Evolutionary conservation across 805 yeast species (phyloP).

Genomic region (Candida ovalis): DNA sequence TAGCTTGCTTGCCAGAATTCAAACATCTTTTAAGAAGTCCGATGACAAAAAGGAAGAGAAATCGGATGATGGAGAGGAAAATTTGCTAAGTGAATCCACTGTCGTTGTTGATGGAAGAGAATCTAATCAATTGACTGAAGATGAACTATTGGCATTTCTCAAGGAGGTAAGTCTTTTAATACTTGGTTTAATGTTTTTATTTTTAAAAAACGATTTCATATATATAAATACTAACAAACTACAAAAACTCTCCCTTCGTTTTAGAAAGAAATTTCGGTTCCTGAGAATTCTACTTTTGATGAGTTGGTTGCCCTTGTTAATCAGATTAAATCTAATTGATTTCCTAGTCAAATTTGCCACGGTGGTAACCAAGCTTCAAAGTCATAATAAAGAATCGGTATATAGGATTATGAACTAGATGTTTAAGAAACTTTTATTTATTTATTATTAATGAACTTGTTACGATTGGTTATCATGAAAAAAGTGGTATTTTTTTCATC

Average conservation of each 20-base stretch:
- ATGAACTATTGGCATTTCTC: conserved; percentile 35
- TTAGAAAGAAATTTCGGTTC: conserved; percentile 45
- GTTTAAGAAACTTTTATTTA: not conserved
- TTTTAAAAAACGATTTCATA: no score
- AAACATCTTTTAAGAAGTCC: conserved; percentile 4
- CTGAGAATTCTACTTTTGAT: conserved; percentile 42
- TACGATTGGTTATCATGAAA: not conserved
- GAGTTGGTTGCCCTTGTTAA: conserved; percentile 46
- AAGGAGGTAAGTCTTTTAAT: conserved; percentile 34
- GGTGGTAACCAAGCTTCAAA: not conserved
- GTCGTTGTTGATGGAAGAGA: conserved; percentile 26
- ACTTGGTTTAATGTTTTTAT: not conserved
- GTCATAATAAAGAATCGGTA: not conserved
- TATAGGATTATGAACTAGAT: not conserved
- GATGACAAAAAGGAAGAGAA: conserved; percentile 3
- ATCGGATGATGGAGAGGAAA: conserved; percentile 1
- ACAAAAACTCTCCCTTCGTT: conserved; percentile 1
- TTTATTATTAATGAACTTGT: not conserved
- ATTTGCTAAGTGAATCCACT: conserved; percentile 19
- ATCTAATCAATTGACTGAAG: conserved; percentile 32
- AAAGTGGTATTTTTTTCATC: not conserved
- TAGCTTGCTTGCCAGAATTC: conserved; percentile 2
- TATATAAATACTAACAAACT: conserved; percentile 14
- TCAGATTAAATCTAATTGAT: conserved; percentile 32
- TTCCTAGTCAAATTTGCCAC: conserved; percentile 1